These are phyloP conservation scores for Capsicum pubescens DNA, from an alignment of 257 asterid genomes.

Conservation along the genomic window DNA sequence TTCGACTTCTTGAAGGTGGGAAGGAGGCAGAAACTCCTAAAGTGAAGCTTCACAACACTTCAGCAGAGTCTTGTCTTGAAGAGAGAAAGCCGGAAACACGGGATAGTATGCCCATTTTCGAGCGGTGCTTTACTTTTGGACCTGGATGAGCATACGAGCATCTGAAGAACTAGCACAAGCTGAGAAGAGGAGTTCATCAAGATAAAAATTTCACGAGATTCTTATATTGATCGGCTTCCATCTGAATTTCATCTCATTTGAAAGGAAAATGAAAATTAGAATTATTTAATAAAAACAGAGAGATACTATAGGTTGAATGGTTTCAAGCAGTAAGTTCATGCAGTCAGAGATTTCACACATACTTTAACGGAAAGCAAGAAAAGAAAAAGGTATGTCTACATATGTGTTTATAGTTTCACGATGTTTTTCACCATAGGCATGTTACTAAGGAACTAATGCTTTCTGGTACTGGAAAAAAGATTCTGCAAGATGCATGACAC, in stretches of 20 bases:
- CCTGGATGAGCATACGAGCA: background rate
- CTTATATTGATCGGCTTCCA: background rate
- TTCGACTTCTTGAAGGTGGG: background rate
- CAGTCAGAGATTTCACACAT: background rate
- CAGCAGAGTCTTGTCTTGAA: background rate
- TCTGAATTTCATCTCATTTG: background rate
- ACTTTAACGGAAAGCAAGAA: background rate
- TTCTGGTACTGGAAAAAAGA: background rate
- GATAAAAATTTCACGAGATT: background rate
- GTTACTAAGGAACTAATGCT: background rate
- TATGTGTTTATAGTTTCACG: background rate
- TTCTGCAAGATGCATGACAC: conserved; percentile 11
- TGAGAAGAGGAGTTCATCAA: background rate
- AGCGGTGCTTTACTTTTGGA: background rate
- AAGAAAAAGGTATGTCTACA: background rate
- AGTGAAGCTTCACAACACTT: background rate
- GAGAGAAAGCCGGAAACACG: background rate
- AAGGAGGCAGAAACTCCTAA: background rate
- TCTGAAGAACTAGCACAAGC: conserved; percentile 8
- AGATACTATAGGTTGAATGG: conserved; percentile 8
- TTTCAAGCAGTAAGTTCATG: background rate
- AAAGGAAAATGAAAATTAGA: background rate
- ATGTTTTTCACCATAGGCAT: background rate
- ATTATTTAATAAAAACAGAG: background rate
- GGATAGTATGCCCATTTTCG: background rate